A percentile compares a stretch with the other conserved stretches of the same genome.
phyloP scores from a whole-genome alignment of 805 yeast genomes.

The Saccharomycopsis olivae region DNA sequence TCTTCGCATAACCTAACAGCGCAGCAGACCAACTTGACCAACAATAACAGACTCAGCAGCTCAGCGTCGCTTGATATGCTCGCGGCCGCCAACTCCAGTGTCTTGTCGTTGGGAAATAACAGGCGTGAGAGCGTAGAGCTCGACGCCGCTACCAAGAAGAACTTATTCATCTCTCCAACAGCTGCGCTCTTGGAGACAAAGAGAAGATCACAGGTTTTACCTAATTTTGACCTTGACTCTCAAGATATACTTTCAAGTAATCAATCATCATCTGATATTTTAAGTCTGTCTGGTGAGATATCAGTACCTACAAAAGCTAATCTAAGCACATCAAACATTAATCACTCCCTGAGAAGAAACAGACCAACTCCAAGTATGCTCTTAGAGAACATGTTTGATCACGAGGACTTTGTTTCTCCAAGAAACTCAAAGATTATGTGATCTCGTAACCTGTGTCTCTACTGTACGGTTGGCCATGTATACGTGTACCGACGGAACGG shows the following conservation, averaged over 20 bases:
- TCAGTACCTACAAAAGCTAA: constrained; percentile 12
- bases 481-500: no score
- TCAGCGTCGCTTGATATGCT: not conserved
- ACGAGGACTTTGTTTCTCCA: not conserved
- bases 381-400: constrained; percentile 16
- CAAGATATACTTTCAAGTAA: not conserved
- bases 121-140: not conserved
- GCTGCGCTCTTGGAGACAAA: constrained; percentile 56
- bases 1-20: no score
- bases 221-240: not conserved
- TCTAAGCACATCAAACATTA: constrained; percentile 1
- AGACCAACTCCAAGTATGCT: constrained; percentile 17
- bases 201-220: constrained; percentile 13
- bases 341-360: constrained; percentile 3
- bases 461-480: no score
- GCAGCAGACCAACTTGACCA: not conserved
- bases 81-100: not conserved
- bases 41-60: constrained; percentile 1
- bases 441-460: no score
- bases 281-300: constrained; percentile 5
- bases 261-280: not conserved
- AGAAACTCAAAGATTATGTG: no score
- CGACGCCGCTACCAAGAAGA: not conserved
- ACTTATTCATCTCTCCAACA: constrained; percentile 70
- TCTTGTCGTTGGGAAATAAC: not conserved